These are phyloP conservation scores for Macroventuria anomochaeta DNA, from an alignment of 2,329 filamentous ascomycete species.

Conservation along the genomic window DNA sequence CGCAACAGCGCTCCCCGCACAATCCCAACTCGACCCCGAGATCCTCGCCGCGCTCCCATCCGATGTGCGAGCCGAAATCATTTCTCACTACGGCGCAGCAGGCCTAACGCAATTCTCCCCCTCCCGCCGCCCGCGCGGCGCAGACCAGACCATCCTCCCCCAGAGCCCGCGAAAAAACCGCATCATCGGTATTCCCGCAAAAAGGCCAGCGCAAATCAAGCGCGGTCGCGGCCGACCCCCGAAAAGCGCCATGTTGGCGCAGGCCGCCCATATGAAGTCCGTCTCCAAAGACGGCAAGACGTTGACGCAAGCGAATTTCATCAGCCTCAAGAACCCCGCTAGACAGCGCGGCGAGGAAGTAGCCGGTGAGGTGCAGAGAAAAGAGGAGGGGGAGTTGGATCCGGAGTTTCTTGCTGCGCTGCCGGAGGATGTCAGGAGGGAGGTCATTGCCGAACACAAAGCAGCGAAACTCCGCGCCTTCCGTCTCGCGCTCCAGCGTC, in stretches of 20 bases:
- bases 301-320: slow-evolving; percentile 77
- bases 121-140: slow-evolving; percentile 46
- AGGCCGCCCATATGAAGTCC: slow-evolving; percentile 59
- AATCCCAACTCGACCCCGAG: slow-evolving; percentile 84
- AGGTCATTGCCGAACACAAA: slow-evolving; percentile 77
- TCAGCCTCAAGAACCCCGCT: slow-evolving; percentile 49
- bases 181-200: slow-evolving; percentile 56
- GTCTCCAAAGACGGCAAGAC: slow-evolving; percentile 38
- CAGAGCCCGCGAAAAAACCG: slow-evolving; percentile 61
- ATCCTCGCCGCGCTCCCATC: slow-evolving; percentile 83
- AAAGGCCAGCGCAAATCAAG: slow-evolving; percentile 67
- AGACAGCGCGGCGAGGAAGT: slow-evolving; percentile 28
- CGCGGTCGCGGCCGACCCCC: slow-evolving; percentile 66
- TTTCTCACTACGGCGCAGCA: slow-evolving; percentile 68
- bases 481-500: slow-evolving; percentile 36
- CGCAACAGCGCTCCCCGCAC: slow-evolving; percentile 59
- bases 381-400: slow-evolving; percentile 30
- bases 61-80: slow-evolving; percentile 82
- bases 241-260: slow-evolving; percentile 48
- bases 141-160: slow-evolving; percentile 39
- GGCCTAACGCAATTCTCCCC: slow-evolving; percentile 33
- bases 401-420: slow-evolving; percentile 80
- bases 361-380: slow-evolving; percentile 18
- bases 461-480: slow-evolving; percentile 35
- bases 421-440: slow-evolving; percentile 69